Evolutionary conservation across 306 rosid genomes (phyloP).

Genomic region (Trifolium dubium): DNA sequence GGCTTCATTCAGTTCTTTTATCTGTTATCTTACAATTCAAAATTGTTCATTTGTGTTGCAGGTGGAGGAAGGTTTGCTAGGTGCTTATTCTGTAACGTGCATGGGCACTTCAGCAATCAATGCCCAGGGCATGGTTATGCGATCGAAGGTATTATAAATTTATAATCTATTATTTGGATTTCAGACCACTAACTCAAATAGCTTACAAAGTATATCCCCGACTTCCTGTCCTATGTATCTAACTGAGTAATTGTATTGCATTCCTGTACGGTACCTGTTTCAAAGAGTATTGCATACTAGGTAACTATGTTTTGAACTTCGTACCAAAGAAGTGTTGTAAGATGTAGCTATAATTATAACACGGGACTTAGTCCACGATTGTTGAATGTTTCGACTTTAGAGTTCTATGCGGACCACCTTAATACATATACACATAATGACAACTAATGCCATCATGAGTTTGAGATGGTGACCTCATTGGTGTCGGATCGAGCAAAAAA

Average conservation of each 20-base stretch:
- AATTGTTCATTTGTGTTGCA: conserved; percentile 46
- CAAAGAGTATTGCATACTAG: background rate
- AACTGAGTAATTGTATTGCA: conserved; percentile 4
- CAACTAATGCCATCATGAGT: background rate
- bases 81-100: conserved; percentile 69
- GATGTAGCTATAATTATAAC: background rate
- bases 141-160: conserved; percentile 54
- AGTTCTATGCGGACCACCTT: background rate
- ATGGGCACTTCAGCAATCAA: conserved; percentile 67
- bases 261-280: background rate
- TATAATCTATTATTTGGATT: conserved; percentile 33
- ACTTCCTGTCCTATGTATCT: background rate
- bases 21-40: conserved; percentile 12
- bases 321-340: background rate
- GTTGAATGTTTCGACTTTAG: background rate
- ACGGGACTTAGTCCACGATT: background rate
- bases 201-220: background rate
- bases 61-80: conserved; percentile 79
- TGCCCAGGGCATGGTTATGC: conserved; percentile 61
- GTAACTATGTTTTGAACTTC: background rate
- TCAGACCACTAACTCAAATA: background rate
- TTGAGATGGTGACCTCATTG: background rate
- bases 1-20: conserved; percentile 21
- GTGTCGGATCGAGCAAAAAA: background rate
- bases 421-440: background rate